These are phyloP conservation scores for Dendryphion nanum DNA, from an alignment of 2,329 filamentous ascomycete species.

Conservation along the genomic window DNA sequence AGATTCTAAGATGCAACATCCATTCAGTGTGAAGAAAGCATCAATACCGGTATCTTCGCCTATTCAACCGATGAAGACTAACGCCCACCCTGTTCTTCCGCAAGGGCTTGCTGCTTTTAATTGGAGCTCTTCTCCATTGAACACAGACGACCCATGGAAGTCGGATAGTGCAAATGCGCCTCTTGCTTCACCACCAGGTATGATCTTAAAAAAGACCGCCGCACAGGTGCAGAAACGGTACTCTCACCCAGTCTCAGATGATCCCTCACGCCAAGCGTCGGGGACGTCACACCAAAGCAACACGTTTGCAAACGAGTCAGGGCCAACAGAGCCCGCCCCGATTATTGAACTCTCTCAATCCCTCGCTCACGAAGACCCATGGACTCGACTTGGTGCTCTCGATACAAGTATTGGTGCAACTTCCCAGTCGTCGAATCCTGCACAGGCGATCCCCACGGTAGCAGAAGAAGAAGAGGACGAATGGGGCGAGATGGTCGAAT, in stretches of 20 bases:
- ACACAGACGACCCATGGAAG: conserved; percentile 18
- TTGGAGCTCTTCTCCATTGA: conserved; percentile 31
- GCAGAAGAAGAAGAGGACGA: conserved; percentile 32
- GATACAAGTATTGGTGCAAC: conserved; percentile 12
- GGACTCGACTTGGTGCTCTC: conserved; percentile 12
- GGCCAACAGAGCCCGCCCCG: not conserved
- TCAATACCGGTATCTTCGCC: not conserved
- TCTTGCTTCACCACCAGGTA: conserved; percentile 17
- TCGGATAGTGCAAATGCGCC: conserved; percentile 12
- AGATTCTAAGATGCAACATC: conserved; percentile 11
- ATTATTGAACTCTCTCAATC: not conserved
- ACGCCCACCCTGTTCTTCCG: no score
- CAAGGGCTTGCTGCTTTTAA: conserved; percentile 27
- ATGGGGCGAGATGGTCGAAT: conserved; percentile 42
- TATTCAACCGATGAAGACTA: no score
- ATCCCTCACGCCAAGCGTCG: conserved; percentile 11
- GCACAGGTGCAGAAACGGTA: conserved; percentile 18
- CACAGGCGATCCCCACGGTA: conserved; percentile 1
- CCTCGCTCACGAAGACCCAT: conserved; percentile 8
- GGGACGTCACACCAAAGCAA: no score
- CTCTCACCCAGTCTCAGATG: conserved; percentile 18
- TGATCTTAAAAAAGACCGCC: conserved; percentile 13
- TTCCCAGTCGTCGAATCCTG: conserved; percentile 3
- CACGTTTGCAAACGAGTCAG: not conserved
- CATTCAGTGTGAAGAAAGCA: not conserved